phyloP scores from a whole-genome alignment of 108 stramenopile species.

The Nannochloropsis oceanica region DNA sequence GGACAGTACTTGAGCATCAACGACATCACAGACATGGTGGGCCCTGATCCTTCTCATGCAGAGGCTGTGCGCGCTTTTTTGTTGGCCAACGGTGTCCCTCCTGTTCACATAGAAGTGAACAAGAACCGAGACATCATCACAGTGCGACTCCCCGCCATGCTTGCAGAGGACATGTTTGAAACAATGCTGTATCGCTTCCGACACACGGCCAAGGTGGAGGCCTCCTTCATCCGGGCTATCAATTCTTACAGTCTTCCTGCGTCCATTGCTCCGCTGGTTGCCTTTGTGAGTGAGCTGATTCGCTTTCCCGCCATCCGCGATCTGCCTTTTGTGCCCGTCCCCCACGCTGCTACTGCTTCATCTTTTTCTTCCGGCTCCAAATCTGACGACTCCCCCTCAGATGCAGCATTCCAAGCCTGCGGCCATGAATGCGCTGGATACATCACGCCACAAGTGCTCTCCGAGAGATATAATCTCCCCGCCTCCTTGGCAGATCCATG shows the following conservation, averaged over 20 bases:
- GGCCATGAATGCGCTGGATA: conserved; percentile 5
- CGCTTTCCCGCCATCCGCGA: conserved; percentile 4
- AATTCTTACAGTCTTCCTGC: neutral
- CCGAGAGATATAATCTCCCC: conserved; percentile 1
- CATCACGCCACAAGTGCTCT: conserved; percentile 14
- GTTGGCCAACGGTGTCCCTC: neutral
- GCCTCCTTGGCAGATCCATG: neutral
- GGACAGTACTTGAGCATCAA: neutral
- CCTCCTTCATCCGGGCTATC: neutral
- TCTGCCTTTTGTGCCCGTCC: neutral
- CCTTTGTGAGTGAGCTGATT: neutral
- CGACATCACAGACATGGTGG: neutral
- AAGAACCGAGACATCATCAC: neutral
- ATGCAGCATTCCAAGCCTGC: neutral
- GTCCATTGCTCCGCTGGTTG: neutral
- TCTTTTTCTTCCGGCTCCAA: neutral
- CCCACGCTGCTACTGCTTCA: neutral
- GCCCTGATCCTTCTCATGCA: neutral
- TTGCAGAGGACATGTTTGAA: neutral
- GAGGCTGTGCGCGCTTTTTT: neutral
- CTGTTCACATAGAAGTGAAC: neutral
- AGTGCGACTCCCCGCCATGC: neutral
- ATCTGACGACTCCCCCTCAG: neutral
- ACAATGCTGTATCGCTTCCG: neutral
- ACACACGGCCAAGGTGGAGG: neutral